Conservation (phyloP, 1,139 yeast species). For the Williopsis jadinii region DNA sequence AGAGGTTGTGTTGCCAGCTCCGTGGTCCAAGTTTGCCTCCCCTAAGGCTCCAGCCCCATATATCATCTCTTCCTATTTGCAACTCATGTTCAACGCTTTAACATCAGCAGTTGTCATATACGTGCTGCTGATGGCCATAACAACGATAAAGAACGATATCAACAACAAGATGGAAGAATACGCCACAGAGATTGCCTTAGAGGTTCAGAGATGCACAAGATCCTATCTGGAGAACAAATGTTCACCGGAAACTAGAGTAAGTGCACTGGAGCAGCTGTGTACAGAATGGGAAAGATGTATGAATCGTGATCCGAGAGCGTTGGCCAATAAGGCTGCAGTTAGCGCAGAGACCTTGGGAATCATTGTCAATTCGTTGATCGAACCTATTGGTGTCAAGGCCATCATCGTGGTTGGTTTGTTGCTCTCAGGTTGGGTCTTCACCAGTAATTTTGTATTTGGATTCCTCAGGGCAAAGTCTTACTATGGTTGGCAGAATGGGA, state of each 20-base stretch:
- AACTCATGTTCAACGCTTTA: conserved; percentile 39
- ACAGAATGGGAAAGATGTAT: conserved; percentile 57
- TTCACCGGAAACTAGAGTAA: conserved; percentile 47
- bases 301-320: conserved; percentile 42
- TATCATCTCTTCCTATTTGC: conserved; percentile 51
- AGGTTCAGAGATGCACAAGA: conserved; percentile 34
- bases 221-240: conserved; percentile 51
- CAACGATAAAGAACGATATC: conserved; percentile 47
- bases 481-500: conserved; percentile 24
- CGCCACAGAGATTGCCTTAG: conserved; percentile 17
- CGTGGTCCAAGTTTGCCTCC: conserved; percentile 32
- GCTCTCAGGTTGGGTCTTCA: conserved; percentile 23
- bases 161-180: conserved; percentile 35
- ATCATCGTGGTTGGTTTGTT: conserved; percentile 30
- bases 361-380: conserved; percentile 54
- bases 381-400: conserved; percentile 56
- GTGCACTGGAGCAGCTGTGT: conserved; percentile 53
- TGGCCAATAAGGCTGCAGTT: conserved; percentile 38
- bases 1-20: conserved; percentile 30
- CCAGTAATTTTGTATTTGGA: conserved; percentile 32
- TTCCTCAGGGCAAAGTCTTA: conserved; percentile 30
- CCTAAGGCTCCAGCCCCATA: conserved; percentile 36
- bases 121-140: conserved; percentile 35
- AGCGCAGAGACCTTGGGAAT: conserved; percentile 61
- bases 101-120: conserved; percentile 38